These are phyloP conservation scores for Cercospora beticola DNA, from an alignment of 2,329 filamentous ascomycete genomes.

Conservation along the genomic window DNA sequence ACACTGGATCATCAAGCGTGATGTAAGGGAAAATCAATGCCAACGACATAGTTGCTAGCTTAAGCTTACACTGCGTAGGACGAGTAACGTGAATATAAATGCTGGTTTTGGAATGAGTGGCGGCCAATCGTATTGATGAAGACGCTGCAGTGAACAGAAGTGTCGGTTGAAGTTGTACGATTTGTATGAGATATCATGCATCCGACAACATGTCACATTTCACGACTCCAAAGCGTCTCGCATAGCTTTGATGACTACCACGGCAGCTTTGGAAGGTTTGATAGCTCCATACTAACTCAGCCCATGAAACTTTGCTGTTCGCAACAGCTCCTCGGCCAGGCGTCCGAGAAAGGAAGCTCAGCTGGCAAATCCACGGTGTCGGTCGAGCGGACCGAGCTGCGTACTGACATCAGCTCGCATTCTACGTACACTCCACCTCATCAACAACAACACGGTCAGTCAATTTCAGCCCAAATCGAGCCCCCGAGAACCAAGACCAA, in stretches of 20 bases:
- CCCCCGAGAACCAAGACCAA: background rate
- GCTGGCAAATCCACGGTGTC: slow-evolving; percentile 3
- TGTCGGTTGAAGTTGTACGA: too few relatives aligned
- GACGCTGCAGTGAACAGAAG: background rate
- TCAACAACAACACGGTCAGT: background rate
- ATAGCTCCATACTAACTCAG: background rate
- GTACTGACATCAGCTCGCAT: slow-evolving; percentile 9
- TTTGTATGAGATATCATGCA: too few relatives aligned
- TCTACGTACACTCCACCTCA: background rate
- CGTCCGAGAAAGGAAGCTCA: slow-evolving; percentile 7
- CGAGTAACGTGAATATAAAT: slow-evolving; percentile 27
- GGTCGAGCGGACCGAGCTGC: slow-evolving; percentile 10
- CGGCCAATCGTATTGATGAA: background rate
- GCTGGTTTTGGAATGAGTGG: slow-evolving; percentile 31
- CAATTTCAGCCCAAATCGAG: background rate
- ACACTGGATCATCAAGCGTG: background rate
- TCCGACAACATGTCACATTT: too few relatives aligned
- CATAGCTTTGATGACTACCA: background rate
- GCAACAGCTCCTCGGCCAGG: background rate
- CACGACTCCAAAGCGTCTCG: too few relatives aligned
- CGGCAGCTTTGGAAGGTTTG: background rate
- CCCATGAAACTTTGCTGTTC: background rate
- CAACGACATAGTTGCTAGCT: too few relatives aligned
- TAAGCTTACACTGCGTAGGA: background rate
- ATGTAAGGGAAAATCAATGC: too few relatives aligned